A percentile compares a stretch with the other conserved stretches of the same genome.
Evolutionary conservation across 805 yeast genomes (phyloP).

Genomic region (Candida chilensis): DNA sequence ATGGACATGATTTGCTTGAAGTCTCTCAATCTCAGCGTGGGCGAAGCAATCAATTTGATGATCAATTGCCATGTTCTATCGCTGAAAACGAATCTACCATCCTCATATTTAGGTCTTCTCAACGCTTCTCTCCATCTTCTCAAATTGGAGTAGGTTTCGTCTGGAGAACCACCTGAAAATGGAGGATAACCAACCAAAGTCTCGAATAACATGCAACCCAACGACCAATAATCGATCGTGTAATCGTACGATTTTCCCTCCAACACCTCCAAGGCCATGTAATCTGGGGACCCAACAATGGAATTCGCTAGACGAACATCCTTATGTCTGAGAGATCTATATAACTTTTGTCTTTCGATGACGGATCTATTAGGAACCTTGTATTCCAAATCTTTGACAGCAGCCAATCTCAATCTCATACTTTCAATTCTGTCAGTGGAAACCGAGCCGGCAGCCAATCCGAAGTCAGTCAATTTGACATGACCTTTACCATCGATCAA

Average conservation of each 20-base stretch:
- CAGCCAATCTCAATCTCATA: conserved; percentile 62
- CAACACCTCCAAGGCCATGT: conserved; percentile 96
- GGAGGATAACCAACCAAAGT: conserved; percentile 97
- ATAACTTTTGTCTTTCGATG: conserved; percentile 79
- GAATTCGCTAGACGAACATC: conserved; percentile 89
- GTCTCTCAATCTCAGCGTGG: conserved; percentile 62
- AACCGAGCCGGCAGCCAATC: conserved; percentile 93
- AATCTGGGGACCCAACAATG: conserved; percentile 97
- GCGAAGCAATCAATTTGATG: conserved; percentile 70
- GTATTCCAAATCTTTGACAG: conserved; percentile 69
- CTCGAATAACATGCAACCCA: conserved; percentile 96
- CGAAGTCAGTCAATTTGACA: conserved; percentile 91
- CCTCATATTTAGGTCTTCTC: conserved; percentile 84
- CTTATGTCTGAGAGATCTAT: conserved; percentile 65
- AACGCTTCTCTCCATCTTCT: conserved; percentile 88
- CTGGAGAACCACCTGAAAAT: conserved; percentile 86
- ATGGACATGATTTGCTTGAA: conserved; percentile 75
- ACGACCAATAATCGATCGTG: conserved; percentile 97
- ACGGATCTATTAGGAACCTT: conserved; percentile 62
- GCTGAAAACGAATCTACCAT: conserved; percentile 85
- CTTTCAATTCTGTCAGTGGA: conserved; percentile 89
- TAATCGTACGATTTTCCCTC: conserved; percentile 91
- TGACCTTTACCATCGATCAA: conserved; percentile 86
- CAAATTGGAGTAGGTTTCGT: conserved; percentile 89
- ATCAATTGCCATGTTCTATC: conserved; percentile 95